Percentiles rank a stretch among this genome's conserved stretches.
phyloP scores from a whole-genome alignment of 2,329 filamentous ascomycete genomes.

The Colletotrichum sp. region DNA sequence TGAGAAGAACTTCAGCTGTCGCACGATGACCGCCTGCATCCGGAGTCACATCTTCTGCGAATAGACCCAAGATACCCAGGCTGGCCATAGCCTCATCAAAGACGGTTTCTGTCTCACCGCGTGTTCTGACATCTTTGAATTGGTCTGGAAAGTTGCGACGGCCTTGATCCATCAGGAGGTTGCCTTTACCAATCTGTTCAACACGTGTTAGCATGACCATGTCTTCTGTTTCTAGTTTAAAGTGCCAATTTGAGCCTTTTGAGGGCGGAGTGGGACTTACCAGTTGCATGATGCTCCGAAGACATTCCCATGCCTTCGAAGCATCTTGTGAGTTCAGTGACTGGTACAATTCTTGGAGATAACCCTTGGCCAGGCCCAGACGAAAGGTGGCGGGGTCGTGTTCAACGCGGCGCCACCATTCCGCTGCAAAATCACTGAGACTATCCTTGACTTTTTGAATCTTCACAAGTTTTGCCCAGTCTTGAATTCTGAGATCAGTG shows the following conservation, averaged over 20 bases:
- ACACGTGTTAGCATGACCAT: not conserved
- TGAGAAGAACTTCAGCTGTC: not conserved
- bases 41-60: not conserved
- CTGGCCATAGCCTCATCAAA: not conserved
- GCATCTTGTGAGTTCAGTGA: not conserved
- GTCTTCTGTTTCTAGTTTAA: rapidly evolving
- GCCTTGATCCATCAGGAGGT: not conserved
- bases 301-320: not conserved
- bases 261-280: not conserved
- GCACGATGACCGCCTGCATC: not conserved
- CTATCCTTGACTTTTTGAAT: not conserved
- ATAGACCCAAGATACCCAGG: not conserved
- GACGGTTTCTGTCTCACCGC: not conserved
- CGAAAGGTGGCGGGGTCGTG: not conserved
- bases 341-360: not conserved
- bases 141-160: not conserved
- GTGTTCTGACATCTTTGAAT: not conserved
- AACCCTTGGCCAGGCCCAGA: not conserved
- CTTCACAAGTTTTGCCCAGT: not conserved
- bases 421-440: not conserved
- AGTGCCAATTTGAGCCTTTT: not conserved
- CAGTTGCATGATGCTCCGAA: not conserved
- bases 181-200: not conserved
- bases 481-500: not conserved
- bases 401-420: not conserved